Evolutionary conservation across 768 basidiomycete species (phyloP), one percentile per base, ranked within the genome.

Genomic region (Phaffia australis): DNA sequence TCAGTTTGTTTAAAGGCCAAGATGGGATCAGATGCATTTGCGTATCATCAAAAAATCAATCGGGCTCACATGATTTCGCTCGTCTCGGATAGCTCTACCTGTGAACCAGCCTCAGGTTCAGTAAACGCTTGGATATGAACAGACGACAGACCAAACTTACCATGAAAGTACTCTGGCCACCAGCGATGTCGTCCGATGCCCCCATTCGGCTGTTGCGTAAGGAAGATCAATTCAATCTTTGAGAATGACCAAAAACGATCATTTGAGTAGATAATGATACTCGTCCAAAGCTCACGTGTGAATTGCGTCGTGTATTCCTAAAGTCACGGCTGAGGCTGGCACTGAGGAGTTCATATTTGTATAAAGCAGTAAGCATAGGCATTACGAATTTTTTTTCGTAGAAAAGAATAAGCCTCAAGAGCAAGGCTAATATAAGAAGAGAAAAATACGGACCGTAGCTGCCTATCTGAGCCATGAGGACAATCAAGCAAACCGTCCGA

Each of bases 51-150:
- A 27, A 8, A 2, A 8, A 57, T 23, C 14, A 14, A 32, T 55
- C 52, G 5, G 14, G 27, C 63, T 18, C 52, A 63, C 63, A 66
- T 66, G 65, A 97, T 92, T 72, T 95, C 89, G 71, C 85, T 87
- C 0, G 93, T 95, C 75, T 97, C 92, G 6, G 87, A 81, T 81
- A 98, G 86, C 76, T 99, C 94, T 3, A 97, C 89, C 93, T 95
- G 75, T 97, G 95, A 0, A 59, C 59, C 35, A 14, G 35, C 3
- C 11, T 29, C 0, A 15, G 23, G 6, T 9, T 14, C 47, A 60
- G 54, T 30, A 48, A 16, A 30, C 25, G 50, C 30, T 52, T 21
- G 4, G 30, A 9, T 23, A 14, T 7, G 30, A n/a, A 14, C 8
- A 30, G 4, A 55, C 21, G 16, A 35, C 9, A 21, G 29, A 4